phyloP scores from a whole-genome alignment of 306 rosid genomes.

The Parietaria judaica region DNA sequence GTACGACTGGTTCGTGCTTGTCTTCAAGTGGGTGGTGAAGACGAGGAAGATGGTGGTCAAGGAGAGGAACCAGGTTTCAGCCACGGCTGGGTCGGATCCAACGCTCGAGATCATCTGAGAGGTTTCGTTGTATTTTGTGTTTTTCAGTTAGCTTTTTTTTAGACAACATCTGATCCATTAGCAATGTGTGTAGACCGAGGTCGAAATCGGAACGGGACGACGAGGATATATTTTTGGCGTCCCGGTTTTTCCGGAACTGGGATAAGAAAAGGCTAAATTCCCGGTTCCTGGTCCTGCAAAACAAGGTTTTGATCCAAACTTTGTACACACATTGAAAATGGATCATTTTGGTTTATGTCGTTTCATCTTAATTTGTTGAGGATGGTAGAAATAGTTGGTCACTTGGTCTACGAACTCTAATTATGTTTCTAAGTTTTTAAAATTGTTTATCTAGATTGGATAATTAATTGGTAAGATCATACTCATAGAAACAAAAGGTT shows the following conservation, averaged over 20 bases:
- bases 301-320: neutral
- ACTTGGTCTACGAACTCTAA: no score
- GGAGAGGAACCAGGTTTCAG: slow-evolving; percentile 85
- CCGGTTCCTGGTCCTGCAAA: no score
- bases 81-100: slow-evolving; percentile 35
- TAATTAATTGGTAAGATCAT: no score
- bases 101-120: slow-evolving; percentile 38
- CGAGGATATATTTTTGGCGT: no score
- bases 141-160: neutral
- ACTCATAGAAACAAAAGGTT: no score
- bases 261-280: neutral
- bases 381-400: no score
- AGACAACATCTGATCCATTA: slow-evolving; percentile 19
- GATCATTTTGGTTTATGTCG: neutral
- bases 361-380: no score
- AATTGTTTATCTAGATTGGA: no score
- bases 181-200: slow-evolving; percentile 17
- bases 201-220: no score
- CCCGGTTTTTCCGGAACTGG: no score
- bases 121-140: slow-evolving; percentile 2
- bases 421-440: no score
- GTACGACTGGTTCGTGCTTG: slow-evolving; percentile 34
- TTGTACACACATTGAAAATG: slow-evolving; percentile 3
- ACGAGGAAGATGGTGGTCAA: slow-evolving; percentile 45
- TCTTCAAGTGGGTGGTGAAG: slow-evolving; percentile 46